These are phyloP conservation scores for Plasmodium blacklocki DNA, from an alignment of 169 alveolate genomes.

Conservation along the genomic window DNA sequence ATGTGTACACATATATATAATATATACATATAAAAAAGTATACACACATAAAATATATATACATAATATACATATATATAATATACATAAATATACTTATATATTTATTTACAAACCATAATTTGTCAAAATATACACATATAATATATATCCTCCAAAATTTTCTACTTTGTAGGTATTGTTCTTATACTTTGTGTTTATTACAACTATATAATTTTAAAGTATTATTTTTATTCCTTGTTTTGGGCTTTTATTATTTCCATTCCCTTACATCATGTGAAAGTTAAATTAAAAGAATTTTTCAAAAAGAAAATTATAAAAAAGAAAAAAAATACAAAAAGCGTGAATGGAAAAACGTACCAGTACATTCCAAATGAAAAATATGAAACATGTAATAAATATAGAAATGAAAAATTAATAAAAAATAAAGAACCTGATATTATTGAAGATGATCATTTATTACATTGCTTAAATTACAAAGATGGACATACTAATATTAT, in stretches of 20 bases:
- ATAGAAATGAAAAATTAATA: neutral
- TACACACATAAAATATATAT: neutral
- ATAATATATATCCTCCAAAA: too few relatives aligned
- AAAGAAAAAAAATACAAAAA: constrained; percentile 9
- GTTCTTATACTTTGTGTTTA: constrained; percentile 75
- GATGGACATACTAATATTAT: neutral
- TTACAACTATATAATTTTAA: constrained; percentile 78
- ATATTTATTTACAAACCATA: neutral
- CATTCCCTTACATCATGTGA: constrained; percentile 78
- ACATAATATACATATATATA: neutral
- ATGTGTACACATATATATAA: constrained; percentile 12
- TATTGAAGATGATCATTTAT: neutral
- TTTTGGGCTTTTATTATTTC: constrained; percentile 83
- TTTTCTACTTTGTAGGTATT: constrained; percentile 25
- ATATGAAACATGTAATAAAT: neutral
- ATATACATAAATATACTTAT: neutral
- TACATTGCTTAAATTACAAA: neutral
- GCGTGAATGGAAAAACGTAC: neutral
- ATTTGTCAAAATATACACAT: neutral
- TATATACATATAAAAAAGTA: neutral
- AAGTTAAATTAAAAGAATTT: constrained; percentile 45
- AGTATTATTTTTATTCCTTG: constrained; percentile 77
- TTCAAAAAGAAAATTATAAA: constrained; percentile 23
- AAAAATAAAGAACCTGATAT: neutral
- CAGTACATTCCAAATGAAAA: neutral